phyloP scores from a whole-genome alignment of 768 basidiomycete species.

The Amyloporia xantha region DNA sequence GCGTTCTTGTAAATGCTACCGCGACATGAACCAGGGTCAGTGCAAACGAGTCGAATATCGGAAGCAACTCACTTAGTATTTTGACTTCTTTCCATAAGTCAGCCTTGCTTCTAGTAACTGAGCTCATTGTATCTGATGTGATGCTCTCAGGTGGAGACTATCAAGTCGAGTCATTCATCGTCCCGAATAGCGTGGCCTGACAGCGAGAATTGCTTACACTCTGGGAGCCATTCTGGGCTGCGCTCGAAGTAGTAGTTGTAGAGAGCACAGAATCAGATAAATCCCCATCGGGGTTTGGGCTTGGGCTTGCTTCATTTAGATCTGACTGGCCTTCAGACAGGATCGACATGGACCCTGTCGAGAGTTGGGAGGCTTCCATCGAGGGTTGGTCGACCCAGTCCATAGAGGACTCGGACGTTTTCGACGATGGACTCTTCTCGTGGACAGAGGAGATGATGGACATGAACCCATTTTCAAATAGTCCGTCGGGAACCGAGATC shows the following conservation, averaged over 20 bases:
- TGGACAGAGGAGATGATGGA: slow-evolving; percentile 37
- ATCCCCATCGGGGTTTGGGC: slow-evolving; percentile 7
- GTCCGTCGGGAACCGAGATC: slow-evolving; percentile 27
- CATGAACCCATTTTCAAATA: slow-evolving; percentile 37
- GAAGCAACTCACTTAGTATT: slow-evolving; percentile 57
- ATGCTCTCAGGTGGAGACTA: slow-evolving; percentile 21
- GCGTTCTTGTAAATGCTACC: slow-evolving; percentile 77
- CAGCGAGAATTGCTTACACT: slow-evolving; percentile 18
- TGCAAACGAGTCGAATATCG: too few species aligned
- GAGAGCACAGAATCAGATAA: slow-evolving; percentile 39
- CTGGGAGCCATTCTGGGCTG: slow-evolving; percentile 10
- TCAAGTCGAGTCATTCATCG: not conserved
- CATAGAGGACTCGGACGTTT: slow-evolving; percentile 26
- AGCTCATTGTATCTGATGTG: slow-evolving; percentile 4
- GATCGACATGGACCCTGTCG: not conserved
- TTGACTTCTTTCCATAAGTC: slow-evolving; percentile 94
- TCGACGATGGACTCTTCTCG: slow-evolving; percentile 32
- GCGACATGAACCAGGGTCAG: too few species aligned
- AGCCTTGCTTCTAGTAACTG: slow-evolving; percentile 47
- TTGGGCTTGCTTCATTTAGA: too few species aligned
- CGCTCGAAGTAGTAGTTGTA: slow-evolving; percentile 29
- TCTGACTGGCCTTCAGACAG: not conserved
- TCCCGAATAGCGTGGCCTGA: too few species aligned
- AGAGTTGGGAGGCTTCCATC: slow-evolving; percentile 13
- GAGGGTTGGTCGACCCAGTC: slow-evolving; percentile 43